phyloP scores from a whole-genome alignment of 2,329 filamentous ascomycete species.

The Cladobotryum mycophilum region DNA sequence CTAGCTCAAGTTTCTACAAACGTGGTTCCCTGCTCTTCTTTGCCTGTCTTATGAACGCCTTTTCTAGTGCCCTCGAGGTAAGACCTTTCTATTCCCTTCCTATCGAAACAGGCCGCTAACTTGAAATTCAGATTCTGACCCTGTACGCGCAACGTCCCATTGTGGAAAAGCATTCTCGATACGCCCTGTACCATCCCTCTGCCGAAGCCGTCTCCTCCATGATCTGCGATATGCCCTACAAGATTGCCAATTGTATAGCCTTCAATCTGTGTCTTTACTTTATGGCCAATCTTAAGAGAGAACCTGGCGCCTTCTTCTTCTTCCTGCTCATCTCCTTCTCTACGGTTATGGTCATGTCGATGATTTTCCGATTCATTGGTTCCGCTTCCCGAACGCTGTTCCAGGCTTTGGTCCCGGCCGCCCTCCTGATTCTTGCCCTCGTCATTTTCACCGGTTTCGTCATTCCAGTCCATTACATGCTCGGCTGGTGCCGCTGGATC shows the following conservation, averaged over 20 bases:
- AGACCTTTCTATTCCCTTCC: constrained; percentile 11
- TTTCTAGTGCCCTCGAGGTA: constrained; percentile 69
- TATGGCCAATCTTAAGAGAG: constrained; percentile 72
- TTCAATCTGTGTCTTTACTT: constrained; percentile 85
- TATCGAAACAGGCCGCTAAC: constrained; percentile 6
- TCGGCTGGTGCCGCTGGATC: constrained; percentile 76
- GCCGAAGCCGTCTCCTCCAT: constrained; percentile 85
- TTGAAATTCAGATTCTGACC: constrained; percentile 58
- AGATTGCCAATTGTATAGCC: constrained; percentile 59
- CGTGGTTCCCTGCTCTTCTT: constrained; percentile 82
- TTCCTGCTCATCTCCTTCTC: constrained; percentile 72
- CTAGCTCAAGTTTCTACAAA: constrained; percentile 69
- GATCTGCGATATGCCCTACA: constrained; percentile 80
- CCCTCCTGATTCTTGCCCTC: constrained; percentile 57
- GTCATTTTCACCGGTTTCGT: constrained; percentile 68
- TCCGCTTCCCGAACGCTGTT: constrained; percentile 65
- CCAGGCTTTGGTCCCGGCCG: constrained; percentile 55
- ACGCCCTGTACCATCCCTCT: constrained; percentile 84
- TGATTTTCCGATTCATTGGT: constrained; percentile 79
- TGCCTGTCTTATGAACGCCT: constrained; percentile 79
- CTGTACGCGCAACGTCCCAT: constrained; percentile 86
- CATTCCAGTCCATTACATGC: constrained; percentile 62
- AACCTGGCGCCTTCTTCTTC: constrained; percentile 75
- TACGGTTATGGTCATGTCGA: constrained; percentile 72
- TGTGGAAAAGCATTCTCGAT: constrained; percentile 82